Evolutionary conservation across 2,329 filamentous ascomycete species (phyloP), one percentile per base, ranked within the genome.

Genomic region (Graphilbum sp.): DNA sequence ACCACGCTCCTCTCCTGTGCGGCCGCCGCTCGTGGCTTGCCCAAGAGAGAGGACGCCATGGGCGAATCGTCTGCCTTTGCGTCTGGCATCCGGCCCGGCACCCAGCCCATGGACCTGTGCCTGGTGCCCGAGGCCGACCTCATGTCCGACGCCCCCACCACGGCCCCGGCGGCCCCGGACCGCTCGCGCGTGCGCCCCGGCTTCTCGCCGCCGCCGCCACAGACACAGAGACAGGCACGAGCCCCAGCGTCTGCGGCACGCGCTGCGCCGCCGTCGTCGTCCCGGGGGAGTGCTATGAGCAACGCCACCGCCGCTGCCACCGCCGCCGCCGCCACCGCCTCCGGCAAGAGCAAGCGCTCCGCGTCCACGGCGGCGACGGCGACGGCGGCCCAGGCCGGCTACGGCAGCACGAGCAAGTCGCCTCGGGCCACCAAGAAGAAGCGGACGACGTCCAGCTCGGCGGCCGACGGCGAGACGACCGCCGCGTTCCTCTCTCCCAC

Each of bases 1-100:
- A 94, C 86, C 1, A 96, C 90, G 0, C 69, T 98, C 12, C 72
- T 98, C 12, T 95, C 88, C n/a, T 93, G 85, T 50, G 88, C 86
- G 0, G 86, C 87, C 3, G 90, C 88, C 0, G 90, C 88, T 2
- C 73, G 90, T 32, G 80, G 81, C 4, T 64, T 90, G 15, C 75
- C 79, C 1, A 94, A 90, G 52, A 61, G 64, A 15, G 63, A 64
- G 23, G 35, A 62, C 36, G 51, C 53, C 29, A 48, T 52, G 34
- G 52, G 52, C 12, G 61, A 63, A 38, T 49, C 54, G 12, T 47
- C 53, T 36, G 41, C 49, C 34, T 47, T 52, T 10, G 56, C 56
- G 34, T 47, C 56, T 19, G 60, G 61, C 19, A 52, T 67, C 32
- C 55, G 64, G 6, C 60, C 60, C 3, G 62, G 65, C 48, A 58